Evolutionary conservation across 257 asterid genomes (phyloP).

Genomic region (Ilex aquifolium): DNA sequence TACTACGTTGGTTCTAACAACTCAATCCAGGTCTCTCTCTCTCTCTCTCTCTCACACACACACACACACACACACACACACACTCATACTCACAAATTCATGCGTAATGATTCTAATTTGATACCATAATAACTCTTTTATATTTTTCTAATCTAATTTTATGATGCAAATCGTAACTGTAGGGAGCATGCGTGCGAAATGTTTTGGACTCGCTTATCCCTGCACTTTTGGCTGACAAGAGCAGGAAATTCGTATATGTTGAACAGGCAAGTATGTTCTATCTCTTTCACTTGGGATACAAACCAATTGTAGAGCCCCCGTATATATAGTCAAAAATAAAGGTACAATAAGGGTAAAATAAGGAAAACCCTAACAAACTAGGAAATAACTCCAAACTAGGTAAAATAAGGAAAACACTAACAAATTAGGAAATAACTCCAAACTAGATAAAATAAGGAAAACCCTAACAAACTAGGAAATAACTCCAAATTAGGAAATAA

Average conservation of each 20-base stretch:
- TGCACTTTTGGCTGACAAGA: slow-evolving; percentile 56
- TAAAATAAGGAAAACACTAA: too few species aligned
- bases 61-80: background rate
- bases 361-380: too few species aligned
- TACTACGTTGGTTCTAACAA: slow-evolving; percentile 70
- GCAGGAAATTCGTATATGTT: slow-evolving; percentile 69
- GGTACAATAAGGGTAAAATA: too few species aligned
- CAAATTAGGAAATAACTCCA: too few species aligned
- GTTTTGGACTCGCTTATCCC: slow-evolving; percentile 66
- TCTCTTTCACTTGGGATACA: background rate
- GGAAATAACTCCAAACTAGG: too few species aligned
- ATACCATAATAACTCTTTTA: too few species aligned
- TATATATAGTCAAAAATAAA: too few species aligned
- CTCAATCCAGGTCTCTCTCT: slow-evolving; percentile 44
- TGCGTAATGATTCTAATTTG: background rate
- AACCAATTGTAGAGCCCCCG: too few species aligned
- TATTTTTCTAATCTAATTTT: too few species aligned
- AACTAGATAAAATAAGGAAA: too few species aligned
- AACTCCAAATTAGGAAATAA: too few species aligned
- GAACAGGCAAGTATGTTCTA: slow-evolving; percentile 49
- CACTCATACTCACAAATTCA: background rate
- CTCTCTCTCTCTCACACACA: background rate
- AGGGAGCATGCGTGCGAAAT: slow-evolving; percentile 85
- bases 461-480: too few species aligned
- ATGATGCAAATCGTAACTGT: background rate